These are phyloP conservation scores for Ilyonectria sp. DNA, from an alignment of 2,329 filamentous ascomycete genomes.

Conservation along the genomic window DNA sequence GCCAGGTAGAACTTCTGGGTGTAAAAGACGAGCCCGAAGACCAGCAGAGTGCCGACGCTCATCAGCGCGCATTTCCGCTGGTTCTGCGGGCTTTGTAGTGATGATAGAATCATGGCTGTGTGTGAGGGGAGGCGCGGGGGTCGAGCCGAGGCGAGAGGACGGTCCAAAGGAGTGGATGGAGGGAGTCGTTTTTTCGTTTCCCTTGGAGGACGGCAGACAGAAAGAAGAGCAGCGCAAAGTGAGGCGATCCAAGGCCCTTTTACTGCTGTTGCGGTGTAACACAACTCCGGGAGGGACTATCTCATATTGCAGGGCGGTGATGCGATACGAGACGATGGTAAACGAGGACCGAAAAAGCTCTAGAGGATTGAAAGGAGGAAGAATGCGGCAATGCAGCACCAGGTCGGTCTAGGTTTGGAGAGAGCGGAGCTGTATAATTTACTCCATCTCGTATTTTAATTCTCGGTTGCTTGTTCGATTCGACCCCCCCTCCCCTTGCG, in stretches of 20 bases:
- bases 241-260: neutral
- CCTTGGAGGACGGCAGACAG: neutral
- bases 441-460: neutral
- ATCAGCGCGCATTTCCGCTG: conserved; percentile 14
- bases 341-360: neutral
- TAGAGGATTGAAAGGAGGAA: neutral
- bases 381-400: neutral
- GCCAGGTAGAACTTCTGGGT: conserved; percentile 21
- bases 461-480: neutral
- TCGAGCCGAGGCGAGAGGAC: neutral
- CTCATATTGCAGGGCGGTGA: neutral
- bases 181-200: neutral
- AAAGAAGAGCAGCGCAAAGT: neutral
- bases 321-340: neutral
- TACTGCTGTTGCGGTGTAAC: neutral
- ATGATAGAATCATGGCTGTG: neutral
- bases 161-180: neutral
- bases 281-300: neutral
- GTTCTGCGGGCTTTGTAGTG: neutral
- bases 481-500: neutral
- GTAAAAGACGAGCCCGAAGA: conserved; percentile 26
- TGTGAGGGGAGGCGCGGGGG: neutral
- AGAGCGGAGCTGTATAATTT: neutral
- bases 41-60: conserved; percentile 12
- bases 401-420: neutral